A percentile compares a stretch with the other conserved stretches of the same genome.
phyloP scores from a whole-genome alignment of 345 rosid genomes.

The Salix dunnii region DNA sequence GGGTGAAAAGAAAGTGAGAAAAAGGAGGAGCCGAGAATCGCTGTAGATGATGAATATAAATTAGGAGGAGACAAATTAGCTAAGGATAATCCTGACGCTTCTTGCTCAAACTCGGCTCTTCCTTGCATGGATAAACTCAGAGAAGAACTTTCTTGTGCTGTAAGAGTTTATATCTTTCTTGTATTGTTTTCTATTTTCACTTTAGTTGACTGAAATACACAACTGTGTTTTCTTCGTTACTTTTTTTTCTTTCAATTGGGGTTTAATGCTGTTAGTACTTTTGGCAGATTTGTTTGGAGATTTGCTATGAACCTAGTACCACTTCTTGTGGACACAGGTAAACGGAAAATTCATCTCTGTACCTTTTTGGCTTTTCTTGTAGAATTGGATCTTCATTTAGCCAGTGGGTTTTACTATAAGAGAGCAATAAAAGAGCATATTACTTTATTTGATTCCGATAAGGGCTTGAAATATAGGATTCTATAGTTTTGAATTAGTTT shows the following conservation, averaged over 20 bases:
- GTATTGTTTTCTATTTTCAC: not conserved
- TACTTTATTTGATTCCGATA: not conserved
- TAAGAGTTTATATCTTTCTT: conserved; percentile 33
- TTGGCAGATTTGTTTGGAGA: conserved; percentile 83
- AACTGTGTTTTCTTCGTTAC: not conserved
- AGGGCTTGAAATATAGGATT: not conserved
- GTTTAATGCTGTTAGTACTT: not conserved
- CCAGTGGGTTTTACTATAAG: not conserved
- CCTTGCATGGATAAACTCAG: conserved; percentile 78
- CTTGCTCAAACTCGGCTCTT: conserved; percentile 31
- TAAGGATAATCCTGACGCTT: conserved; percentile 22
- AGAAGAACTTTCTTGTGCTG: conserved; percentile 93
- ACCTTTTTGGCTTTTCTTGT: not conserved
- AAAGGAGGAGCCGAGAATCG: conserved; percentile 24
- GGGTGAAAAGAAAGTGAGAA: conserved; percentile 33
- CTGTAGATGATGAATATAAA: conserved; percentile 21
- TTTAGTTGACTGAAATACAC: not conserved
- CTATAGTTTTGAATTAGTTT: not conserved
- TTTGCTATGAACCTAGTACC: conserved; percentile 92
- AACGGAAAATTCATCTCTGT: not conserved
- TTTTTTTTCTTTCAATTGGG: not conserved
- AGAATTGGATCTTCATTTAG: not conserved
- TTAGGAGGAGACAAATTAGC: conserved; percentile 21
- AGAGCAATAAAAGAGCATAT: not conserved
- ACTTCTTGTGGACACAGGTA: conserved; percentile 97